A percentile compares a stretch with the other conserved stretches of the same genome.
These are phyloP conservation scores for Colletotrichum salicis DNA, from an alignment of 2,329 filamentous ascomycete genomes.

Conservation along the genomic window DNA sequence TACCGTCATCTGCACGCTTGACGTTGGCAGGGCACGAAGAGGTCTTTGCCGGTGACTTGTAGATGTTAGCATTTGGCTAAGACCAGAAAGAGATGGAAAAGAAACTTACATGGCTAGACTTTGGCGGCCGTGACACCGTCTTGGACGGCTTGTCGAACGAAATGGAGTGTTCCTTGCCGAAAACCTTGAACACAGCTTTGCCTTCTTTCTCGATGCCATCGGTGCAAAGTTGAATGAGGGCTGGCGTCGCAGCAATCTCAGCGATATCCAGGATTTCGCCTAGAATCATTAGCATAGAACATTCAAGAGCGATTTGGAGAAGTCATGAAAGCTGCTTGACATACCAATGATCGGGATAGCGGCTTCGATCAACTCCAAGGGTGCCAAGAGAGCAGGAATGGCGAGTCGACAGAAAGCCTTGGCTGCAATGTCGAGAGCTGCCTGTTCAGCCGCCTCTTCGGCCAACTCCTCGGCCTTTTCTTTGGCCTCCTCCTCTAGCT, in stretches of 20 bases:
- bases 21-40: conserved; percentile 4
- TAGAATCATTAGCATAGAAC: not conserved
- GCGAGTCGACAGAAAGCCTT: conserved; percentile 48
- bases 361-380: not conserved
- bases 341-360: not conserved
- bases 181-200: not conserved
- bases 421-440: conserved; percentile 46
- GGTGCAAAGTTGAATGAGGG: not conserved
- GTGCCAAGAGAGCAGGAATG: conserved; percentile 40
- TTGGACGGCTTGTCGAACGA: not conserved
- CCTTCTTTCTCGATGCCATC: not conserved
- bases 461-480: conserved; percentile 41
- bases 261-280: not conserved
- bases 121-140: conserved; percentile 2
- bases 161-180: not conserved
- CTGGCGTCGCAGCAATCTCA: not conserved
- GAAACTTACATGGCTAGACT: not conserved
- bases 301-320: not conserved
- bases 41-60: not conserved
- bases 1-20: not conserved
- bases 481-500: conserved; percentile 38
- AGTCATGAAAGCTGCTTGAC: not conserved
- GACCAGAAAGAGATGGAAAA: too few species aligned
- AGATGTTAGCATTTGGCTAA: not conserved
- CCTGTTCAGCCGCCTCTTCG: conserved; percentile 41